Percentiles rank a stretch among this genome's conserved stretches.
Evolutionary conservation across 208 protist species (phyloP).

Genomic region (Acanthamoeba sp.): DNA sequence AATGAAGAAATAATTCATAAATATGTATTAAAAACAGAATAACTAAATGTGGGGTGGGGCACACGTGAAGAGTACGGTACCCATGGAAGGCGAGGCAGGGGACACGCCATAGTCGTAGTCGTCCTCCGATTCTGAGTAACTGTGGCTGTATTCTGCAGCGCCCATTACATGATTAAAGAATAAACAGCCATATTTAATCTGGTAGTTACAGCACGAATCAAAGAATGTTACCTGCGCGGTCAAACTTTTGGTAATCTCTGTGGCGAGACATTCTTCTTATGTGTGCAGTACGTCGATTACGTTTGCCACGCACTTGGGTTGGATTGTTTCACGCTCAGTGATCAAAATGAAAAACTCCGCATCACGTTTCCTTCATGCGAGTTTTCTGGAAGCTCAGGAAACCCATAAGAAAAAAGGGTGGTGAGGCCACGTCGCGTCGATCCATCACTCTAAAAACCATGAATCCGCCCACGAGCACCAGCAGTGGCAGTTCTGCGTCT

Average conservation of each 20-base stretch:
- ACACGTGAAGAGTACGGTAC: not conserved
- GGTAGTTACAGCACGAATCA: constrained; percentile 11
- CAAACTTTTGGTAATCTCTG: constrained; percentile 35
- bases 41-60: not conserved
- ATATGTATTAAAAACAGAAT: not conserved
- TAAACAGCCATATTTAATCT: not conserved
- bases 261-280: constrained; percentile 63
- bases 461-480: constrained; percentile 1
- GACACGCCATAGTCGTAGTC: constrained; percentile 67
- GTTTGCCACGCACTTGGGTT: no score
- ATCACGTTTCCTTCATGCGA: no score
- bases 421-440: not conserved
- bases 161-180: not conserved
- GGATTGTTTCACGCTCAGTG: no score
- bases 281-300: no score
- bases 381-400: no score
- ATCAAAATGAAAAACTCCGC: no score
- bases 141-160: constrained; percentile 41
- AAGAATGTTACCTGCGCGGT: not conserved
- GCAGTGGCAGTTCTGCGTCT: not conserved
- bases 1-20: not conserved
- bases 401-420: no score
- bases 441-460: not conserved
- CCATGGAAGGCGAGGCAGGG: constrained; percentile 36
- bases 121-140: constrained; percentile 56